phyloP scores from a whole-genome alignment of 176 grass and related monocot genomes.

The Cenchrus americanus region DNA sequence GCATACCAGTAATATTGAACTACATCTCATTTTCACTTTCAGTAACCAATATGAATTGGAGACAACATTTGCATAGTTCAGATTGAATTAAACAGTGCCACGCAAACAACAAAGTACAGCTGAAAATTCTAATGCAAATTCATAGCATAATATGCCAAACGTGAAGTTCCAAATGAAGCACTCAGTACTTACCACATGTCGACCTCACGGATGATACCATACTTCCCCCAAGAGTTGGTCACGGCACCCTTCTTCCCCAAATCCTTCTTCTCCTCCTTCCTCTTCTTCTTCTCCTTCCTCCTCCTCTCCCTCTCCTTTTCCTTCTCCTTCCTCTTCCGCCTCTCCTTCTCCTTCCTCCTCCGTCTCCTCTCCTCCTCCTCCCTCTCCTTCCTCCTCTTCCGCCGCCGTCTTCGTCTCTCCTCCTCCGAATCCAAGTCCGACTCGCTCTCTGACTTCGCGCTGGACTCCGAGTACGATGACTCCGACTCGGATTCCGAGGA shows the following conservation, averaged over 20 bases:
- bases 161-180: slow-evolving; percentile 24
- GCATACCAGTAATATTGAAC: neutral
- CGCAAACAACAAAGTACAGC: neutral
- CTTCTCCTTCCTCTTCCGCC: slow-evolving; percentile 44
- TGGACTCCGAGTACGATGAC: slow-evolving; percentile 69
- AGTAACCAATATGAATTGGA: neutral
- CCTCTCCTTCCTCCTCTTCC: slow-evolving; percentile 56
- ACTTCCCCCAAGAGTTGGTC: slow-evolving; percentile 93
- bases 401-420: slow-evolving; percentile 53
- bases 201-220: slow-evolving; percentile 87
- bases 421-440: slow-evolving; percentile 58
- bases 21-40: neutral
- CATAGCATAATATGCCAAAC: neutral
- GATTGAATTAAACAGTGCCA: neutral
- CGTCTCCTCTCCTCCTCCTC: slow-evolving; percentile 52
- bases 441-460: slow-evolving; percentile 57
- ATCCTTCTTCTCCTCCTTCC: slow-evolving; percentile 68
- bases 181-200: slow-evolving; percentile 93
- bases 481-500: slow-evolving; percentile 50
- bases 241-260: slow-evolving; percentile 73
- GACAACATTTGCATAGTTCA: slow-evolving; percentile 3
- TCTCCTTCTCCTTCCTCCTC: slow-evolving; percentile 48
- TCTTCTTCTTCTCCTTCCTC: slow-evolving; percentile 28
- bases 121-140: neutral
- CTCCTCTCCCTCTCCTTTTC: slow-evolving; percentile 26